Percentiles rank a stretch among this genome's conserved stretches.
These are phyloP conservation scores for Colletotrichum sp. DNA, from an alignment of 2,329 filamentous ascomycete species.

Conservation along the genomic window DNA sequence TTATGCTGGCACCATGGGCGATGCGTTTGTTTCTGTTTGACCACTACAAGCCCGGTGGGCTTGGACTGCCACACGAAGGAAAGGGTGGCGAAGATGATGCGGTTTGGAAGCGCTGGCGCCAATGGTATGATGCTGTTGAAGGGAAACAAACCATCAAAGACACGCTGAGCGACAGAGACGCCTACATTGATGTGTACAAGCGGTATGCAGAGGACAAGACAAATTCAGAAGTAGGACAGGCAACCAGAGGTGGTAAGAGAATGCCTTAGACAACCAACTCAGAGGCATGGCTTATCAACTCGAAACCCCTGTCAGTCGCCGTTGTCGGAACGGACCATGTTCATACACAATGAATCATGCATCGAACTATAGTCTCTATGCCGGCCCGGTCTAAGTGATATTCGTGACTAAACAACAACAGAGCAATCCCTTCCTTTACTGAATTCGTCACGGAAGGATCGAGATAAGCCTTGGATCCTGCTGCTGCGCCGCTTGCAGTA, in stretches of 20 bases:
- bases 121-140: constrained; percentile 66
- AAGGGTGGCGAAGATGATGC: constrained; percentile 49
- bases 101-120: constrained; percentile 68
- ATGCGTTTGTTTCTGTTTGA: constrained; percentile 76
- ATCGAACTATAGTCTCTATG: neutral
- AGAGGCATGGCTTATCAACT: neutral
- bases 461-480: neutral
- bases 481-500: neutral
- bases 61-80: constrained; percentile 43
- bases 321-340: neutral
- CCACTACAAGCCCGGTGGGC: constrained; percentile 68
- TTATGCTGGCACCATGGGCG: constrained; percentile 76
- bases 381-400: neutral
- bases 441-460: neutral
- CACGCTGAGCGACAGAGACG: constrained; percentile 70
- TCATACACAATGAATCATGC: neutral
- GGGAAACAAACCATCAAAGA: constrained; percentile 66
- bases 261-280: constrained; percentile 52
- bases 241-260: constrained; percentile 64
- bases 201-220: constrained; percentile 70
- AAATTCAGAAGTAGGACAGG: constrained; percentile 64
- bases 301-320: neutral
- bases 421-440: neutral
- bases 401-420: neutral
- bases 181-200: constrained; percentile 73